phyloP scores from a whole-genome alignment of 2,329 filamentous ascomycete genomes.

The Colletotrichum trifolii region DNA sequence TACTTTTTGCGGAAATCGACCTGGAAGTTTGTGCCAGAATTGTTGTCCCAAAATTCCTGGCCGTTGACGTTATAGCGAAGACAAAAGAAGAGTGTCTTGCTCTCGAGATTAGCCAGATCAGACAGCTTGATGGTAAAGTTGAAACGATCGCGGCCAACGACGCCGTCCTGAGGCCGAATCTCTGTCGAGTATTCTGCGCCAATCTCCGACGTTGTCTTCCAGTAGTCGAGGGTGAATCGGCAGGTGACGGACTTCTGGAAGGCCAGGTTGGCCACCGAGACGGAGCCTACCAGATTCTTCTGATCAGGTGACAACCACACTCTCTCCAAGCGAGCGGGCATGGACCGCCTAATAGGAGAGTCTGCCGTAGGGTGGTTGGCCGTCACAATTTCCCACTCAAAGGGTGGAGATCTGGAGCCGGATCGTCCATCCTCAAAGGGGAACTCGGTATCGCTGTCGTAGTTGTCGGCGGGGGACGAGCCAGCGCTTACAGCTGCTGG shows the following conservation, averaged over 20 bases:
- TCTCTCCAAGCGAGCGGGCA: conserved; percentile 83
- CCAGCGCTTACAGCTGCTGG: conserved; percentile 96
- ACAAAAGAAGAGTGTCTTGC: conserved; percentile 93
- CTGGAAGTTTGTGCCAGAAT: conserved; percentile 87
- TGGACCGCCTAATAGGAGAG: conserved; percentile 67
- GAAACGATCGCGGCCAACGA: conserved; percentile 83
- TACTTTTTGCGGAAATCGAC: conserved; percentile 89
- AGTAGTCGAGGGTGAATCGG: conserved; percentile 96
- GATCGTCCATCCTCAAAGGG: conserved; percentile 74
- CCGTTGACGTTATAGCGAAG: conserved; percentile 87
- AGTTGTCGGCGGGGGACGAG: conserved; percentile 88
- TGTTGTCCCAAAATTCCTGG: conserved; percentile 96
- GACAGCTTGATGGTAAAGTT: conserved; percentile 93
- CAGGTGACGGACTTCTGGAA: conserved; percentile 92
- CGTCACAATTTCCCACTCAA: conserved; percentile 89
- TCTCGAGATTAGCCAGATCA: conserved; percentile 90
- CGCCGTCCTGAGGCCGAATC: conserved; percentile 50
- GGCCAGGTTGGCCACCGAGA: conserved; percentile 87
- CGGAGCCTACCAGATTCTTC: conserved; percentile 83
- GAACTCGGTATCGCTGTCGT: conserved; percentile 89
- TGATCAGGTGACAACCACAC: conserved; percentile 90
- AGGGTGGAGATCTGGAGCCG: conserved; percentile 59
- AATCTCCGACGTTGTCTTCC: conserved; percentile 98
- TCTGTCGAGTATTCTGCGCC: conserved; percentile 84
- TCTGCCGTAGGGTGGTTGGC: conserved; percentile 70